A percentile compares a stretch with the other conserved stretches of the same genome.
phyloP scores from a whole-genome alignment of 2,329 filamentous ascomycete species.

The Neophaeococcomyces mojaviensis region DNA sequence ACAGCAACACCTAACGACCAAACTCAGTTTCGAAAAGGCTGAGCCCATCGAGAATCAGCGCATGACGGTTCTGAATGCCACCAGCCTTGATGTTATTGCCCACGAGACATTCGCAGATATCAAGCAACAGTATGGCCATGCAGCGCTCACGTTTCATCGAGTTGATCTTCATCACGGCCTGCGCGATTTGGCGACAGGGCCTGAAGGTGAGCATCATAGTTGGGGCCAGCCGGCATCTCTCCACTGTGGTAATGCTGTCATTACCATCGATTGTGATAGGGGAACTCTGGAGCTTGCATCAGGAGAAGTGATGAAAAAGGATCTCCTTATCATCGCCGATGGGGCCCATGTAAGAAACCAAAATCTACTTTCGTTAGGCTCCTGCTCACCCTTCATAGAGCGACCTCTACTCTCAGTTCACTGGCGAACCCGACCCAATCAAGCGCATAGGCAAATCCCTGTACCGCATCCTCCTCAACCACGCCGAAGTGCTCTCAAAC shows the following conservation, averaged over 20 bases:
- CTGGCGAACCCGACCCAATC: conserved; percentile 7
- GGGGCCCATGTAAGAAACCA: conserved; percentile 15
- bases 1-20: neutral
- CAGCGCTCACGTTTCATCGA: conserved; percentile 24
- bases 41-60: conserved; percentile 16
- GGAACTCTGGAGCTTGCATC: conserved; percentile 21
- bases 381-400: neutral
- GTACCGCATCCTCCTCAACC: conserved; percentile 15
- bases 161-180: conserved; percentile 26
- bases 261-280: conserved; percentile 19
- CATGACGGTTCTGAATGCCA: conserved; percentile 17
- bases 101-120: conserved; percentile 16
- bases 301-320: conserved; percentile 21
- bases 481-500: conserved; percentile 10
- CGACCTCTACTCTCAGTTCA: conserved; percentile 11
- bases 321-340: conserved; percentile 29
- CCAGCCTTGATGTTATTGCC: conserved; percentile 14
- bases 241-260: conserved; percentile 20
- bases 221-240: conserved; percentile 12
- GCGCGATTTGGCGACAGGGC: conserved; percentile 13
- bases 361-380: too few relatives aligned
- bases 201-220: conserved; percentile 3
- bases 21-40: conserved; percentile 19
- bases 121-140: conserved; percentile 20
- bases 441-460: conserved; percentile 12